Evolutionary conservation across 805 yeast species (phyloP), one percentile per base, ranked within the genome.

Genomic region (Metschnikowia continentalis): DNA sequence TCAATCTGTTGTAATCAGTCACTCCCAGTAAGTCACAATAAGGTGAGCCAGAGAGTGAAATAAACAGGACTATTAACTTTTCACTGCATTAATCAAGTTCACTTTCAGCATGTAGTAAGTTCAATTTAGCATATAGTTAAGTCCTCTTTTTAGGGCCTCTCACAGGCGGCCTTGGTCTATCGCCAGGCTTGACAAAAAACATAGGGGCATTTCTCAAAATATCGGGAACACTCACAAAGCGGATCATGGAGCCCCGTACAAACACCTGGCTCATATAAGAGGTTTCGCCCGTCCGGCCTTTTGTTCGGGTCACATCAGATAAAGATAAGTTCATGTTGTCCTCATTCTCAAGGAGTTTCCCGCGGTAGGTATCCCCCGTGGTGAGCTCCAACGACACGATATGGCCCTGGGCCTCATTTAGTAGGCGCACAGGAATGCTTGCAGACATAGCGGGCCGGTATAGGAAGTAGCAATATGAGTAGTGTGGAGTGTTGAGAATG

Each of bases 261-360:
- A 89, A 91, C 3, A 90, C 95, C 60, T 86, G 89, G 55, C 87
- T 90, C 76, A 89, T 77, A 57, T 85, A 86, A 1, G 86, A 75
- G 3, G 87, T 86, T 43, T 77, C 75, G 3, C 97, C 96, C 48
- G 89, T 86, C 19, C 65, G 49, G 32, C 67, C 66, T 26, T 83
- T 80, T 0, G 97, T 91, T 44, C 87, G 83, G 1, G 86, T 81
- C 38, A 87, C 95, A 63, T 92, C 96, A 55, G 81, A 74, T 46
- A 92, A 68, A 54, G 91, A 95, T 23, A 92, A 82, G 65, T 92
- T 92, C 98, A 92, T 94, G 67, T 86, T 91, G 61, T 92, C 98
- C 69, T 92, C 97, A 43, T 86, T 84, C 62, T 87, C 96, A 3
- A 86, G 65, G 42, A 92, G 77, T 64, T 86, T 90, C 1, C 99